Base-by-base conservation (phyloP, 1,284 basidiomycete species). In the Sanguinoderma infundibulare region DNA sequence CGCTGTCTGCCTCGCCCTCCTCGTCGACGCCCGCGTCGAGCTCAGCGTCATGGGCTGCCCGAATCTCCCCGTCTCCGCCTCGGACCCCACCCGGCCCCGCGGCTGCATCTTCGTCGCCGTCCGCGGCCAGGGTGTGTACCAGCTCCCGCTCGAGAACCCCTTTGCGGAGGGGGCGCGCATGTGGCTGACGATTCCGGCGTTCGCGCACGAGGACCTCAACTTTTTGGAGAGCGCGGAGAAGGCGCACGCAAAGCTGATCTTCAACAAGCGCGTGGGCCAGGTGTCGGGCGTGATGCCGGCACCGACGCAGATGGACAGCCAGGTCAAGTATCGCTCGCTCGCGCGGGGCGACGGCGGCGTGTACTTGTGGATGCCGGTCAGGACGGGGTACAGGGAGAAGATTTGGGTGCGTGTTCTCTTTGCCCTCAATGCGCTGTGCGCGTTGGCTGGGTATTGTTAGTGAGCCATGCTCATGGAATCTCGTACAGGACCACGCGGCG, bases 31-130 rank as follows among this genome's bases (percentile, higher is more conserved):
- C 0, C 75, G 89, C 60, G 94, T 97, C 44, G 83, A 95, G 71
- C 82, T 98, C 14, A 96, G 96, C 22, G 90, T 98, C 22, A 95
- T 98, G 72, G 97, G 96, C 5, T 98, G 96, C 75, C 97, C 97
- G 0, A 99, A 99, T 77, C 82, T 99, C 26, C 90, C 88, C 20
- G 74, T 85, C 24, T 81, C 87, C 66, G 80, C 83, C 2, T 73
- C 81, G 1, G 78, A 86, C 51, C 83, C 89, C 1, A 79, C 86
- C 14, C 84, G 85, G 32, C 81, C 81, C 49, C 88, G 83, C 59
- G 96, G 96, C 0, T 90, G 89, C 60, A 79, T 98, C 34, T 98
- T 97, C 75, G 82, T 94, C 51, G 94, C 94, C 20, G 87, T 93
- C 35, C 83, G 86, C 68, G 94, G 92, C 1, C 87, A 95, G 64